Conservation (phyloP, 2,329 filamentous ascomycete genomes). For the Aspergillus fischeri region DNA sequence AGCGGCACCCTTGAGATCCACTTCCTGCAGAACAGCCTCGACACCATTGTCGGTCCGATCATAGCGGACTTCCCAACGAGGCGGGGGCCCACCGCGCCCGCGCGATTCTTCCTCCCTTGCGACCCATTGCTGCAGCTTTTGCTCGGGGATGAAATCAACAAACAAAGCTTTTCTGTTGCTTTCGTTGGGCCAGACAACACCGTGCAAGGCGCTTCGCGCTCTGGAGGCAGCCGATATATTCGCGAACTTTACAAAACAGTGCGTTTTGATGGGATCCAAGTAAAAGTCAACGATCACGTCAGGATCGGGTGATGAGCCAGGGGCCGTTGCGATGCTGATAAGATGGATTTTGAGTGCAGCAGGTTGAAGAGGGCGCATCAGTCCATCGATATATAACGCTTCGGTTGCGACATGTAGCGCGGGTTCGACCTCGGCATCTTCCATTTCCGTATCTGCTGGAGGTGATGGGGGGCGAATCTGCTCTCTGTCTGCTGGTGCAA, state of each 20-base stretch:
- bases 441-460: slow-evolving; percentile 23
- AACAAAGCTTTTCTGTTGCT: slow-evolving; percentile 76
- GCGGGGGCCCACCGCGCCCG: slow-evolving; percentile 38
- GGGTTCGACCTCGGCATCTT: slow-evolving; percentile 46
- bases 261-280: slow-evolving; percentile 80
- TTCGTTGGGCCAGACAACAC: slow-evolving; percentile 80
- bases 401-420: slow-evolving; percentile 68
- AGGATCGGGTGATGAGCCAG: slow-evolving; percentile 48
- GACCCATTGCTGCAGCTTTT: slow-evolving; percentile 71
- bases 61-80: slow-evolving; percentile 72
- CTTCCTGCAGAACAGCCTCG: slow-evolving; percentile 55
- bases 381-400: slow-evolving; percentile 82
- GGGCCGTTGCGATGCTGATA: slow-evolving; percentile 61
- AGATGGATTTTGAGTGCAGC: slow-evolving; percentile 66
- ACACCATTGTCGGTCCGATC: slow-evolving; percentile 54
- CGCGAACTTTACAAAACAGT: slow-evolving; percentile 74
- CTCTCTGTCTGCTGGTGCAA: slow-evolving; percentile 29
- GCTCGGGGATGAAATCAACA: slow-evolving; percentile 83
- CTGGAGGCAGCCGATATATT: slow-evolving; percentile 67
- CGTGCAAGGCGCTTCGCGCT: slow-evolving; percentile 72
- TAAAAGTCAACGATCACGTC: slow-evolving; percentile 65
- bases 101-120: slow-evolving; percentile 57
- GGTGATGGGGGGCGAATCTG: slow-evolving; percentile 23
- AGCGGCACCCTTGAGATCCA: slow-evolving; percentile 23
- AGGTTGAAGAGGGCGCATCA: slow-evolving; percentile 80